Conservation (phyloP, 768 basidiomycete species). For the Rhizopogon vinicolor region DNA sequence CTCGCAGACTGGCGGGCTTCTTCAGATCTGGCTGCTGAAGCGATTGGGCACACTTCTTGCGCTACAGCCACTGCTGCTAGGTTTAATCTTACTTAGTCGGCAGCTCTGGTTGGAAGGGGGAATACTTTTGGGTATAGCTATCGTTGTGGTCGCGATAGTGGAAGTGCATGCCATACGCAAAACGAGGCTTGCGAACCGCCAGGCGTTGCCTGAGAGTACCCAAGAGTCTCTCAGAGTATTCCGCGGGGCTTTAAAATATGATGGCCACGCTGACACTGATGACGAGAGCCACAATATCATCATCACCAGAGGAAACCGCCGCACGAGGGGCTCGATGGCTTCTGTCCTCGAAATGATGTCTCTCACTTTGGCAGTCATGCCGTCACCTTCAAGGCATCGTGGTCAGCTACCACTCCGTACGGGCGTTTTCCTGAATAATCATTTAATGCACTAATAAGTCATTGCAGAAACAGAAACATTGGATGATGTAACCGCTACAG, state of each 20-base stretch:
- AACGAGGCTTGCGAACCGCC: conserved; percentile 42
- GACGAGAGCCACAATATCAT: conserved; percentile 50
- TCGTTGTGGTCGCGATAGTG: conserved; percentile 51
- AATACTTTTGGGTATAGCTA: conserved; percentile 51
- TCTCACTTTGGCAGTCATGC: conserved; percentile 68
- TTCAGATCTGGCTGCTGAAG: conserved; percentile 73
- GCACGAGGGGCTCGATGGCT: conserved; percentile 68
- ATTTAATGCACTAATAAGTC: conserved; percentile 1
- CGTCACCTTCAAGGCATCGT: conserved; percentile 47
- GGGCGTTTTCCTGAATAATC: conserved; percentile 20
- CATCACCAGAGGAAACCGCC: conserved; percentile 26
- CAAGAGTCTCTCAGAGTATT: conserved; percentile 56
- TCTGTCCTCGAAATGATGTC: conserved; percentile 86
- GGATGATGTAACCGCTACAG: conserved; percentile 78
- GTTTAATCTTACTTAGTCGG: conserved; percentile 65
- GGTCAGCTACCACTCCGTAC: conserved; percentile 66
- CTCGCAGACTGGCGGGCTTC: conserved; percentile 69
- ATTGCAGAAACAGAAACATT: conserved; percentile 64
- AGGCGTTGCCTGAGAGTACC: conserved; percentile 51
- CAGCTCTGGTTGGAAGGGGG: conserved; percentile 70
- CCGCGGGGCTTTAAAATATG: conserved; percentile 36
- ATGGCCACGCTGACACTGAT: conserved; percentile 31
- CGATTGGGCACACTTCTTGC: conserved; percentile 67
- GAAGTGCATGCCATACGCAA: conserved; percentile 54
- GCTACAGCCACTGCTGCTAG: conserved; percentile 71